Conservation (phyloP, 1,139 yeast species). For the Pichia sp. region DNA sequence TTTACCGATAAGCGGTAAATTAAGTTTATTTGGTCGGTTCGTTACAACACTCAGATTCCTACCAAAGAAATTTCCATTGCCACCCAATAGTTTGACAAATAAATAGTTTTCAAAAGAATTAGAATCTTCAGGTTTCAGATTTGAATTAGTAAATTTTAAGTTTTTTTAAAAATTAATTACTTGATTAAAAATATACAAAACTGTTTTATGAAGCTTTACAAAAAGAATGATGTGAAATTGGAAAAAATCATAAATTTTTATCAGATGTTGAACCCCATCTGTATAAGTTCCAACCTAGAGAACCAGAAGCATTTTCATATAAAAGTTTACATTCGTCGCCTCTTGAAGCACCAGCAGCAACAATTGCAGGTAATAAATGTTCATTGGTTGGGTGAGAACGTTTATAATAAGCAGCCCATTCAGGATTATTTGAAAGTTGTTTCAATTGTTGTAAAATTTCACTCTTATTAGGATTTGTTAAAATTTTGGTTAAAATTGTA, state of each 20-base stretch:
- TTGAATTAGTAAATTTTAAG: too few species aligned
- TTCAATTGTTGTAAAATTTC: slow-evolving; percentile 30
- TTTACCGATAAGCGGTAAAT: not conserved
- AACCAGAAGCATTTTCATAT: slow-evolving; percentile 38
- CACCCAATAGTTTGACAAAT: too few species aligned
- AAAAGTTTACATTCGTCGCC: slow-evolving; percentile 37
- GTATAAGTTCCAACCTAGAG: slow-evolving; percentile 67
- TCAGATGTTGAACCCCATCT: slow-evolving; percentile 30
- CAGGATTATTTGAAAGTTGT: slow-evolving; percentile 29
- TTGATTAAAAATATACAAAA: too few species aligned
- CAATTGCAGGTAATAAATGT: slow-evolving; percentile 65
- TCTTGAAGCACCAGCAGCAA: slow-evolving; percentile 55
- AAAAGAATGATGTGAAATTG: too few species aligned
- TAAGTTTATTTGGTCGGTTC: too few species aligned
- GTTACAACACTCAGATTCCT: too few species aligned
- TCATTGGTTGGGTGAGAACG: slow-evolving; percentile 70
- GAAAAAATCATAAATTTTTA: not conserved
- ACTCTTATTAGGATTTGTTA: slow-evolving; percentile 23
- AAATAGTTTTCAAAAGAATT: too few species aligned
- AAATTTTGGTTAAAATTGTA: slow-evolving; percentile 34
- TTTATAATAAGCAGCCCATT: slow-evolving; percentile 34
- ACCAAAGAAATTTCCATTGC: too few species aligned
- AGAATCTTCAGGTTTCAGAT: too few species aligned
- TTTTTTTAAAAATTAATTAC: too few species aligned
- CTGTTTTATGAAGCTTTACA: too few species aligned